Evolutionary conservation across 2,329 filamentous ascomycete genomes (phyloP), one percentile per base, ranked within the genome.

Genomic region (Pseudogymnoascus sp.): DNA sequence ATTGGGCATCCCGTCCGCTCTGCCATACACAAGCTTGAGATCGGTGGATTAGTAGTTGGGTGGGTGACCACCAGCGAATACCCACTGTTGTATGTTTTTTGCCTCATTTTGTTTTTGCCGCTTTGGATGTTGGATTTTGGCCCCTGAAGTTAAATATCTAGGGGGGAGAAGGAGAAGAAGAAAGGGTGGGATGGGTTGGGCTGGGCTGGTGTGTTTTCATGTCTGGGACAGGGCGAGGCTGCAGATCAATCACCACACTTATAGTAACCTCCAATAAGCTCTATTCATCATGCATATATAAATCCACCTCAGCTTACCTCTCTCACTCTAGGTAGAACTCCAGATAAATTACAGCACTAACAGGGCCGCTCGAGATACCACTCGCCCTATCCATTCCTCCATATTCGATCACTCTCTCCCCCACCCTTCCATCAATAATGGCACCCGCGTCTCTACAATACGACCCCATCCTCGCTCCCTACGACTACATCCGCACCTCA

Each of bases 391-490:
- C 12, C 12, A 23, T 14, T 25, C 21, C 44, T 7, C 7, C 5
- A 7, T 5, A 53, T 11, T 8, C 4, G 7, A 10, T 12, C 6
- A 8, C 14, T 2, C 5, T 31, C 25, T 3, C 21, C 12, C 8
- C 25, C 23, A 31, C 5, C 25, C 14, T 12, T 16, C 31, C 63
- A 56, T 37, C 38, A 62, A 67, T 31, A 34, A 69, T 69, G 67
- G 18, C 63, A 60, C 16, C 46, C 36, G 3, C 37, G 4, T 31
- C 61, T 10, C 64, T 62, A 21, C 66, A 68, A 63, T 68, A 69
- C 42, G 68, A 69, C 63, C 62, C 61, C 16, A 69, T 69, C 53
- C 66, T 66, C 63, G 64, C 59, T 3, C 66, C 66, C 11, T 69
- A 69, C 62, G 66, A 68, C 60, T 66, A 67, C 40, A 65, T 65